Evolutionary conservation across 768 basidiomycete species (phyloP).

Genomic region (Leucogyrophana mollusca): DNA sequence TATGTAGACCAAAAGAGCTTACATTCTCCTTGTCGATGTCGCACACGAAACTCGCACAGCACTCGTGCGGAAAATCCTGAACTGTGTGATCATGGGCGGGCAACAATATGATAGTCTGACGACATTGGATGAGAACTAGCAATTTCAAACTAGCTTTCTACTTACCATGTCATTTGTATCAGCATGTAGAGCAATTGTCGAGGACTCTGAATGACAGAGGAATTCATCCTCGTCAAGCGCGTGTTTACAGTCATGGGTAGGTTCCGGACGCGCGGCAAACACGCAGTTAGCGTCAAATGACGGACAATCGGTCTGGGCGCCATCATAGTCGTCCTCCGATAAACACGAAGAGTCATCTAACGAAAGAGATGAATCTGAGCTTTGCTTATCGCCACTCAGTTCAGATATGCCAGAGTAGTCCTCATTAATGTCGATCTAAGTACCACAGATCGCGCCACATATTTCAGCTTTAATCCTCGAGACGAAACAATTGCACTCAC

Average conservation of each 20-base stretch:
- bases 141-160: too few relatives aligned
- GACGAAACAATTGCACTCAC: too few relatives aligned
- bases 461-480: too few relatives aligned
- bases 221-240: neutral
- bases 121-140: too few relatives aligned
- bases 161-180: conserved; percentile 9
- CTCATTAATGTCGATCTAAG: too few relatives aligned
- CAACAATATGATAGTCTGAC: neutral
- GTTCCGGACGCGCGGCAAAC: conserved; percentile 3
- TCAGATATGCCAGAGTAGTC: too few relatives aligned
- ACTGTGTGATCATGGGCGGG: neutral
- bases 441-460: too few relatives aligned
- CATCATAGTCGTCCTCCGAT: too few relatives aligned
- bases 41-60: conserved; percentile 2
- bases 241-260: neutral
- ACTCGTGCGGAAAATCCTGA: too few relatives aligned
- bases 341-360: too few relatives aligned
- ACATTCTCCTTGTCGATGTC: conserved; percentile 7
- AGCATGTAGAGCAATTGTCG: neutral
- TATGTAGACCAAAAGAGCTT: neutral
- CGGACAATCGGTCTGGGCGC: neutral
- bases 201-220: conserved; percentile 2
- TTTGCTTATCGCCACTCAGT: too few relatives aligned
- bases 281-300: neutral
- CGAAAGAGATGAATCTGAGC: too few relatives aligned